phyloP scores from a whole-genome alignment of 768 basidiomycete species.

The Brasilioporus rufonigricans region DNA sequence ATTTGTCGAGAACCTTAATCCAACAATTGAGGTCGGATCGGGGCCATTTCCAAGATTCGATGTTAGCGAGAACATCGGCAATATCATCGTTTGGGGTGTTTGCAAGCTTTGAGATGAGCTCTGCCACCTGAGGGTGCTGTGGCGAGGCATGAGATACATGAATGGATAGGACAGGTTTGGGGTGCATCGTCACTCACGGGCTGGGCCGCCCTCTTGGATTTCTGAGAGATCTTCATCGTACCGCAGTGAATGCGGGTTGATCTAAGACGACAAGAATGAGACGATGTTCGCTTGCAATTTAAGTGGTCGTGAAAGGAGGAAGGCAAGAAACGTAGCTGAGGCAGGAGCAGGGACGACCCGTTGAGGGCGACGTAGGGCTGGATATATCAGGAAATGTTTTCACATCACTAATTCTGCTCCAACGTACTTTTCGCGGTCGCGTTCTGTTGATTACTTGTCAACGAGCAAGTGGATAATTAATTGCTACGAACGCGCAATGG shows the following conservation, averaged over 20 bases:
- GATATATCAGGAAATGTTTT: constrained; percentile 35
- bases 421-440: constrained; percentile 6
- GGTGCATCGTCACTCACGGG: constrained; percentile 52
- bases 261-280: constrained; percentile 8
- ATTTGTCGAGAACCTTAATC: constrained; percentile 94
- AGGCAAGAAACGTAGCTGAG: constrained; percentile 11
- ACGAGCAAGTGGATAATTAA: no score
- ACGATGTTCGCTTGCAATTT: background rate
- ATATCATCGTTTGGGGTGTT: constrained; percentile 72
- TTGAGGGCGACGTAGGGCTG: constrained; percentile 21
- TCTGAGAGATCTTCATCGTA: constrained; percentile 85
- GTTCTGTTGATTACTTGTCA: background rate
- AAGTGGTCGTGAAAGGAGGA: constrained; percentile 9
- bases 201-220: constrained; percentile 76
- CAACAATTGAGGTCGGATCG: constrained; percentile 96
- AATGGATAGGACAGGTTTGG: constrained; percentile 1
- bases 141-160: constrained; percentile 6
- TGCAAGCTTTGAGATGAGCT: constrained; percentile 71
- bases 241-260: constrained; percentile 47
- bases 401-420: constrained; percentile 13
- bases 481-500: constrained; percentile 1
- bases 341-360: background rate
- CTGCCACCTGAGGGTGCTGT: constrained; percentile 77
- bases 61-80: constrained; percentile 58
- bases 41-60: constrained; percentile 90